Conservation (phyloP, 495 filamentous ascomycete genomes). For the Margaritispora aquatica region DNA sequence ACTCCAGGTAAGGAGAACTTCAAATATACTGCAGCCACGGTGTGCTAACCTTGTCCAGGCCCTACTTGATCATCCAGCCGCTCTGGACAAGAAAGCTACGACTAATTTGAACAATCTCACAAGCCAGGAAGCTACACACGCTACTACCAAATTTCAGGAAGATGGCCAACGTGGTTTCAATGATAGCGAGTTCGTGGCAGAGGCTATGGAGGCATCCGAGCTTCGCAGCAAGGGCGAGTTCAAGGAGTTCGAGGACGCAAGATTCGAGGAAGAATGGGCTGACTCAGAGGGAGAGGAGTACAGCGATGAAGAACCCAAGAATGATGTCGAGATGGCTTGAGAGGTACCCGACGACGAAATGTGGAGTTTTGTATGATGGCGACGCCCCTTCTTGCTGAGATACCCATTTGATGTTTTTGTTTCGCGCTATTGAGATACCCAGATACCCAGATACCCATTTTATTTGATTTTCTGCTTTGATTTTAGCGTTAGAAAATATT, state of each 20-base stretch:
- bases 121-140: background rate
- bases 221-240: background rate
- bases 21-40: too few species aligned
- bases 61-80: too few species aligned
- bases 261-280: background rate
- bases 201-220: background rate
- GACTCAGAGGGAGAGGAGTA: background rate
- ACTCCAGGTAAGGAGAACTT: too few species aligned
- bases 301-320: background rate
- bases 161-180: background rate
- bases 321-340: too few species aligned
- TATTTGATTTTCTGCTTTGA: too few species aligned
- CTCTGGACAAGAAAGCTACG: too few species aligned
- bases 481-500: too few species aligned
- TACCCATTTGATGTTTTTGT: background rate
- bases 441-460: too few species aligned
- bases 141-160: background rate
- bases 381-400: background rate
- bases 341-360: background rate
- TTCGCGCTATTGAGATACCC: background rate
- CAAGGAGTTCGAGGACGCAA: background rate
- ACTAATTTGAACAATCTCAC: background rate
- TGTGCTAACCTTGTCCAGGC: too few species aligned
- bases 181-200: background rate
- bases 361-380: too few species aligned